Conservation (phyloP, 2,329 filamentous ascomycete species). For the Penicillium sp. region DNA sequence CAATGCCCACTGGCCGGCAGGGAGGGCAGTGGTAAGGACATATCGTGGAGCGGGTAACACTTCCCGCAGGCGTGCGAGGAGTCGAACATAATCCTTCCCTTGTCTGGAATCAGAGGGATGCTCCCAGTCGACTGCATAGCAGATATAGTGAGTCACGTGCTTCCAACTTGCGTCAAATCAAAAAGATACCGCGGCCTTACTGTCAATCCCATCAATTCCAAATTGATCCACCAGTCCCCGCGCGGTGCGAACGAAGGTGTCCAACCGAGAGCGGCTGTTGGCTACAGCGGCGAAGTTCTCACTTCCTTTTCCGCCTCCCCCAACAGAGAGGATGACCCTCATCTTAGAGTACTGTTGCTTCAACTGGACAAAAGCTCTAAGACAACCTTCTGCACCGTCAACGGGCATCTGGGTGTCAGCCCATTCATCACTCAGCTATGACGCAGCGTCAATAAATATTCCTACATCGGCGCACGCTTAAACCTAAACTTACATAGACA, state of each 20-base stretch:
- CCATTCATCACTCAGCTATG: conserved; percentile 68
- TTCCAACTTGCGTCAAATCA: background rate
- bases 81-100: conserved; percentile 60
- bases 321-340: conserved; percentile 68
- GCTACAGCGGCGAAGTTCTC: conserved; percentile 62
- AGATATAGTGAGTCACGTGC: background rate
- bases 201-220: conserved; percentile 66
- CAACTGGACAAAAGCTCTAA: conserved; percentile 64
- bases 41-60: conserved; percentile 61
- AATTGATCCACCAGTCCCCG: conserved; percentile 60
- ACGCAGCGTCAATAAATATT: conserved; percentile 1
- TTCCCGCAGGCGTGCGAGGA: conserved; percentile 58
- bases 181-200: conserved; percentile 41
- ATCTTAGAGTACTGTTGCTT: conserved; percentile 63
- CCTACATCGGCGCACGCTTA: background rate
- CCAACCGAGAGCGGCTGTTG: conserved; percentile 49
- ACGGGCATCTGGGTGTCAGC: conserved; percentile 64
- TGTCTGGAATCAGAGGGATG: conserved; percentile 59
- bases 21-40: conserved; percentile 62
- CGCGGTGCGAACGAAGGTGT: conserved; percentile 63
- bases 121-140: conserved; percentile 65
- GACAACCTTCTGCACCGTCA: conserved; percentile 60
- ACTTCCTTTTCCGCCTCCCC: conserved; percentile 56
- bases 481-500: conserved; percentile 56
- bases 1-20: conserved; percentile 57